Conservation (phyloP, 495 filamentous ascomycete species). For the Neurospora sp. region DNA sequence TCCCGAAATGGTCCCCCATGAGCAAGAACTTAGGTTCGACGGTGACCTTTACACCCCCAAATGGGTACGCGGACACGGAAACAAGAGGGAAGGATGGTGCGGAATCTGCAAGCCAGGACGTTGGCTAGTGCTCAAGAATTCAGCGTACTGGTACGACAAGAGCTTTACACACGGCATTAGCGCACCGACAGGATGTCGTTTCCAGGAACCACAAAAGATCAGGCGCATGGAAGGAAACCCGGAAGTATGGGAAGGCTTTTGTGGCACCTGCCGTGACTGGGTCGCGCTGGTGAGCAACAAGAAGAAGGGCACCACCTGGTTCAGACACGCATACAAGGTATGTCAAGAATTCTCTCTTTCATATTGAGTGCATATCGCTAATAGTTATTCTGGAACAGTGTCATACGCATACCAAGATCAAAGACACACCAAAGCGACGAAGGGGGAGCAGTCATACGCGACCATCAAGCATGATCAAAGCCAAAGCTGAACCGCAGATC, state of each 20-base stretch:
- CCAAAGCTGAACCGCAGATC: slow-evolving; percentile 32
- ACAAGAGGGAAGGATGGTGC: slow-evolving; percentile 78
- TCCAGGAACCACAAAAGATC: slow-evolving; percentile 61
- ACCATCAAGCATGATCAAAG: slow-evolving; percentile 26
- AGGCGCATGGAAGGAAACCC: slow-evolving; percentile 68
- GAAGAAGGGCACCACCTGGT: slow-evolving; percentile 82
- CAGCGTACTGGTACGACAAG: slow-evolving; percentile 81
- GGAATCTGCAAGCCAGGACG: slow-evolving; percentile 73
- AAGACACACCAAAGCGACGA: slow-evolving; percentile 60
- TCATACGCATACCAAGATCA: slow-evolving; percentile 64
- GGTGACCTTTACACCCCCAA: slow-evolving; percentile 68
- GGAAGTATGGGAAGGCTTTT: slow-evolving; percentile 73
- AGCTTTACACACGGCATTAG: slow-evolving; percentile 74
- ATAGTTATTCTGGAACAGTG: slow-evolving; percentile 37
- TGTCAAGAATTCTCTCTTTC: slow-evolving; percentile 8
- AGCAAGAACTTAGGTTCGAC: slow-evolving; percentile 68
- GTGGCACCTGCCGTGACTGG: slow-evolving; percentile 69
- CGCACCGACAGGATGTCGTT: slow-evolving; percentile 61
- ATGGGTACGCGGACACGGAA: slow-evolving; percentile 71
- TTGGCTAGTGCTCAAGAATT: slow-evolving; percentile 76
- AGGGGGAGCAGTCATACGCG: slow-evolving; percentile 50
- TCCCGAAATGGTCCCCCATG: slow-evolving; percentile 57
- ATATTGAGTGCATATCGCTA: background rate
- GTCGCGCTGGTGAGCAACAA: slow-evolving; percentile 70
- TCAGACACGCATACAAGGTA: slow-evolving; percentile 76